phyloP scores from a whole-genome alignment of 2,329 filamentous ascomycete genomes.

The Cercospora janseana region DNA sequence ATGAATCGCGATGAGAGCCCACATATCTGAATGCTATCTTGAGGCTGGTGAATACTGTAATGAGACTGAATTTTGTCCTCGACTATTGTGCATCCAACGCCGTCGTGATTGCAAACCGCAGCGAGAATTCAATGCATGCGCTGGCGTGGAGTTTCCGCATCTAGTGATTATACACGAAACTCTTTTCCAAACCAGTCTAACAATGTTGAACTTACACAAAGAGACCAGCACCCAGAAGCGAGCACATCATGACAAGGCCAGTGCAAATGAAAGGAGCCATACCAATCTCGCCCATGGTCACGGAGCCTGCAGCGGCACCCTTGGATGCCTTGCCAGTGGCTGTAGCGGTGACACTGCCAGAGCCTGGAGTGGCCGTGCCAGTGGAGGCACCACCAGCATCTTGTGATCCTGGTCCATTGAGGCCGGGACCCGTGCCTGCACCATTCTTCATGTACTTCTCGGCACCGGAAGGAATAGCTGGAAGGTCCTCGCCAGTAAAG shows the following conservation, averaged over 20 bases:
- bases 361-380: constrained; percentile 51
- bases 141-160: neutral
- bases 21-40: too few species aligned
- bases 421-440: constrained; percentile 57
- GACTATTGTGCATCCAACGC: constrained; percentile 6
- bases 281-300: constrained; percentile 48
- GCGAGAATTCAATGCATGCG: too few species aligned
- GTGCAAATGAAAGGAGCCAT: constrained; percentile 53
- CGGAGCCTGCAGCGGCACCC: constrained; percentile 43
- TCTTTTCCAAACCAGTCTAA: neutral
- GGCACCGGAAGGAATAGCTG: constrained; percentile 56
- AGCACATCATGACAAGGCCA: constrained; percentile 52
- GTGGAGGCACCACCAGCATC: constrained; percentile 52
- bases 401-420: constrained; percentile 57
- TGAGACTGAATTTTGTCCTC: neutral
- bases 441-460: constrained; percentile 58
- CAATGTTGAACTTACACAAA: constrained; percentile 21
- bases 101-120: constrained; percentile 1
- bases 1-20: too few species aligned
- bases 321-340: constrained; percentile 39
- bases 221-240: constrained; percentile 53
- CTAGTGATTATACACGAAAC: neutral
- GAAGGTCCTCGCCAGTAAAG: constrained; percentile 49
- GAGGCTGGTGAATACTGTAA: too few species aligned
- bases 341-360: constrained; percentile 47